Base-by-base conservation (phyloP, 2,329 filamentous ascomycete species). In the Exophiala phaeomuriformis region DNA sequence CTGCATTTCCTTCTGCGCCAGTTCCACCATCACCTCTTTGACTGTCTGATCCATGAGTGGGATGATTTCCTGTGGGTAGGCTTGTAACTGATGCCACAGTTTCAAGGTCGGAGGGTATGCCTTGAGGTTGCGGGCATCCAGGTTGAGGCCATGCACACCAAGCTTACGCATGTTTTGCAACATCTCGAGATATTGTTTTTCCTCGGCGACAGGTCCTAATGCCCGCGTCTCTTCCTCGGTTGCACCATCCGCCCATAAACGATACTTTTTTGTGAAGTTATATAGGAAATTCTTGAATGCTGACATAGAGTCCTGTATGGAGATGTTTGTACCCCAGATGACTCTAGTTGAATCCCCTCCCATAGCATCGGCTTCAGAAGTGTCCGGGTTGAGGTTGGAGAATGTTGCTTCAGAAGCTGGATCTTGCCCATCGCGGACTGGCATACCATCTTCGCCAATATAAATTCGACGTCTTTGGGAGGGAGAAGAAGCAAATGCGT, bases 291-390 rank as follows among this genome's bases (percentile, higher is more conserved):
- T 90, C 66, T 93, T 91, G 76, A 96, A 95, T 0, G 84, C 78
- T 48, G 83, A 81, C 69, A 94, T 87, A 0, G 89, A 90, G 68
- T 97, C 90, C 56, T 88, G 83, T 49, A 98, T 86, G 3, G 91
- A 95, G 47, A 98, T 88, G 37, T 95, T 97, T 41, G 93, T 98
- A 69, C 93, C 93, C 93, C 93, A 98, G 60, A 98, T 91, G 53
- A 94, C 82, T 62, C 86, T 83, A 52, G 85, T 85, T 37, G 87
- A 88, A 54, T 82, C 82, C 1, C 90, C 93, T 37, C 90, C 91
- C 39, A 96, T 80, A 1, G 79, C 81, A 66, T 96, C 87, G 0
- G 93, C 93, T 68, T 98, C 93, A 1, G 91, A 96, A 4, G 90
- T 96, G 59, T 85, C 86, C 0, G 89, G 89, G 61, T 95, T 78